These are phyloP conservation scores for Dillenia turbinata DNA, from an alignment of 164 flowering plant species.

Conservation along the genomic window DNA sequence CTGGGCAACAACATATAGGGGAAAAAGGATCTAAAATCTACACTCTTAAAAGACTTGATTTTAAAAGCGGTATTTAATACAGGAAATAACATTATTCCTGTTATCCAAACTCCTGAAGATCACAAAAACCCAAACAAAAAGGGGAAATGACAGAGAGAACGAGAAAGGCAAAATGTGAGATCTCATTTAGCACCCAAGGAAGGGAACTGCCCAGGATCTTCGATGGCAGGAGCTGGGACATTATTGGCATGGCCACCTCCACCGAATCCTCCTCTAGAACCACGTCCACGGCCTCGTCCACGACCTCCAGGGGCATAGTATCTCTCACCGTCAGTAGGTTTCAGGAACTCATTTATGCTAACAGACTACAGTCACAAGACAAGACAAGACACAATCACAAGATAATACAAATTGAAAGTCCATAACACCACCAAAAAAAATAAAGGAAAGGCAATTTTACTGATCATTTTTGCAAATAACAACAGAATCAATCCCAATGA, in stretches of 20 bases:
- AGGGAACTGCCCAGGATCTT: slow-evolving; percentile 49
- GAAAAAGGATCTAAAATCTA: slow-evolving; percentile 26
- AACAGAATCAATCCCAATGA: too few relatives aligned
- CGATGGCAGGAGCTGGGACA: slow-evolving; percentile 42
- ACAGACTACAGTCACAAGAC: slow-evolving; percentile 42
- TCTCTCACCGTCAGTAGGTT: slow-evolving; percentile 81
- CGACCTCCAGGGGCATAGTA: slow-evolving; percentile 59
- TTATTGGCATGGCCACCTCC: slow-evolving; percentile 18
- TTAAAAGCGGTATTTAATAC: slow-evolving; percentile 9
- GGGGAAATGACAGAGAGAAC: not conserved
- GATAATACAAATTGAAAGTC: too few relatives aligned
- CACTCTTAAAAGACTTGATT: slow-evolving; percentile 16
- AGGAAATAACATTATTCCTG: slow-evolving; percentile 20
- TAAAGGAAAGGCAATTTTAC: too few relatives aligned
- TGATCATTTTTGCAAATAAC: too few relatives aligned
- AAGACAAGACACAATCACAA: too few relatives aligned
- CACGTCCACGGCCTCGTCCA: slow-evolving; percentile 76
- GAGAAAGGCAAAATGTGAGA: not conserved
- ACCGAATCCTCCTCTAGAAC: slow-evolving; percentile 61
- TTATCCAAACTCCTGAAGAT: slow-evolving; percentile 6
- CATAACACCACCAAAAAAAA: too few relatives aligned
- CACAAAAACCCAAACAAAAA: slow-evolving; percentile 6
- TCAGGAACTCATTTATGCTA: slow-evolving; percentile 85
- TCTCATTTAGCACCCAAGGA: slow-evolving; percentile 31
- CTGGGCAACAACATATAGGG: too few relatives aligned